Conservation (phyloP, 805 yeast species). For the Metschnikowia borealis region DNA sequence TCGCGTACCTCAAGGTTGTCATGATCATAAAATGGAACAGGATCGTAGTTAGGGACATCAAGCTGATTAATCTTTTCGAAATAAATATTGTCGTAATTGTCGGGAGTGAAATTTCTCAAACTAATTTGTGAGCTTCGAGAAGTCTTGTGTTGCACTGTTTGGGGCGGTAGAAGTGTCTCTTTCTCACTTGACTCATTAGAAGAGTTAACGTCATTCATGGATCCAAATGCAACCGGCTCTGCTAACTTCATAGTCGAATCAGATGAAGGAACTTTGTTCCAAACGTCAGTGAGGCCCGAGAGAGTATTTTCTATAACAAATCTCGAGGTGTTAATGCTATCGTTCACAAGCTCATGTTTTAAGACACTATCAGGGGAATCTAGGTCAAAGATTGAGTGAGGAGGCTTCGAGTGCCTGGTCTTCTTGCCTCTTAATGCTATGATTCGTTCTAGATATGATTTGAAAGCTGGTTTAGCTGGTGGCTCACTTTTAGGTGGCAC, state of each 20-base stretch:
- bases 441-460: slow-evolving; percentile 32
- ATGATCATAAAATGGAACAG: slow-evolving; percentile 9
- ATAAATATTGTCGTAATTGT: slow-evolving; percentile 4
- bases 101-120: slow-evolving; percentile 7
- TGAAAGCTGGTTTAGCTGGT: slow-evolving; percentile 12
- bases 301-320: slow-evolving; percentile 17
- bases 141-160: neutral
- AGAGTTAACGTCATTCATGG: slow-evolving; percentile 6
- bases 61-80: slow-evolving; percentile 12
- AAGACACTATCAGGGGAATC: slow-evolving; percentile 6
- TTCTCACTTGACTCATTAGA: slow-evolving; percentile 15
- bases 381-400: slow-evolving; percentile 8
- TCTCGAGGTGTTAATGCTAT: slow-evolving; percentile 12
- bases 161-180: slow-evolving; percentile 5
- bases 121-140: slow-evolving; percentile 9
- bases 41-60: slow-evolving; percentile 16
- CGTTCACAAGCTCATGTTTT: slow-evolving; percentile 1
- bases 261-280: neutral
- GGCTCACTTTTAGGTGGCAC: neutral
- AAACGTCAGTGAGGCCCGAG: slow-evolving; percentile 15
- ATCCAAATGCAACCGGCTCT: slow-evolving; percentile 17
- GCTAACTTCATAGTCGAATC: slow-evolving; percentile 7
- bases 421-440: slow-evolving; percentile 17
- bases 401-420: neutral
- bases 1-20: neutral